A percentile compares a stretch with the other conserved stretches of the same genome.
Conservation (phyloP, 371 early-diverging fungal genomes). For the Mucor racemosus region DNA sequence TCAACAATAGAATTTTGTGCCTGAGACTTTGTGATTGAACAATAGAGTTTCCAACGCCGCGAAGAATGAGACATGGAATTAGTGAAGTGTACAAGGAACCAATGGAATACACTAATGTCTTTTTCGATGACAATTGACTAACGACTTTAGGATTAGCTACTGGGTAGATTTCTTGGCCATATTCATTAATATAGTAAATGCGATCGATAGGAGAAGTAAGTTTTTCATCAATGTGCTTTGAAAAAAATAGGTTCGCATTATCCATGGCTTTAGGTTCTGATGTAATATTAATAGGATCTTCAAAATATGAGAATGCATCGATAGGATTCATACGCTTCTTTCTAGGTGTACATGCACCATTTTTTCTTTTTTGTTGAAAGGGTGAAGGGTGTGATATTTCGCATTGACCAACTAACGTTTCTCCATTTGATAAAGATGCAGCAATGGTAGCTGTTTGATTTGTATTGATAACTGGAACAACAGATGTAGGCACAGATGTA, state of each 20-base stretch:
- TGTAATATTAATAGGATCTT: slow-evolving; percentile 13
- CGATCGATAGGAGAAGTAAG: slow-evolving; percentile 61
- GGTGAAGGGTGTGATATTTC: slow-evolving; percentile 70
- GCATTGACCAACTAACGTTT: slow-evolving; percentile 67
- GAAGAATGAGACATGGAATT: slow-evolving; percentile 70
- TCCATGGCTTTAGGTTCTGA: slow-evolving; percentile 11
- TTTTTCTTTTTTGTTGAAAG: slow-evolving; percentile 11
- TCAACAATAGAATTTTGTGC: slow-evolving; percentile 70
- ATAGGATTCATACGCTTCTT: slow-evolving; percentile 39
- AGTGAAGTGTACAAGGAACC: slow-evolving; percentile 79
- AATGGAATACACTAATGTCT: slow-evolving; percentile 67
- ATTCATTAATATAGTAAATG: slow-evolving; percentile 72
- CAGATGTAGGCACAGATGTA: slow-evolving; percentile 57
- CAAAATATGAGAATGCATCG: slow-evolving; percentile 48
- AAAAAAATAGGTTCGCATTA: slow-evolving; percentile 57
- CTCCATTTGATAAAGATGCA: slow-evolving; percentile 61
- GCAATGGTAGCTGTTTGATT: slow-evolving; percentile 68
- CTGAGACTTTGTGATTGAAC: slow-evolving; percentile 58
- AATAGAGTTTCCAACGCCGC: slow-evolving; percentile 68
- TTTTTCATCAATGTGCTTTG: slow-evolving; percentile 50
- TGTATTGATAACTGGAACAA: slow-evolving; percentile 73
- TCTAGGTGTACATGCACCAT: slow-evolving; percentile 17
- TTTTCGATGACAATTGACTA: slow-evolving; percentile 54
- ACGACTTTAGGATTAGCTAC: slow-evolving; percentile 68
- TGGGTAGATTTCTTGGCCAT: slow-evolving; percentile 74